A percentile compares a stretch with the other conserved stretches of the same genome.
Evolutionary conservation across 2,329 filamentous ascomycete species (phyloP).

Genomic region (Didymella segeticola): DNA sequence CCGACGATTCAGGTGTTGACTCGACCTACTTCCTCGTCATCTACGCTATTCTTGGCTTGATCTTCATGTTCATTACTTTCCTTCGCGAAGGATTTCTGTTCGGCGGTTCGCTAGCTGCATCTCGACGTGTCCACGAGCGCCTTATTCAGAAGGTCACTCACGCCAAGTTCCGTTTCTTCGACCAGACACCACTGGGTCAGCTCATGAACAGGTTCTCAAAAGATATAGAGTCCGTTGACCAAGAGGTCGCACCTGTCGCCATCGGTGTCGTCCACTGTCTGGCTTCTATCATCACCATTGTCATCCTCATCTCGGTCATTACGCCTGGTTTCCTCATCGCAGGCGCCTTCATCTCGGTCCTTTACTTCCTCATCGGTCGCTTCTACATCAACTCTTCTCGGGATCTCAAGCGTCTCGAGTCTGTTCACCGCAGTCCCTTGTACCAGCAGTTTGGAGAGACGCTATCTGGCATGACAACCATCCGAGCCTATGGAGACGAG

Average conservation of each 20-base stretch:
- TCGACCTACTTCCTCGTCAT: constrained; percentile 82
- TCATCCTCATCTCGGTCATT: constrained; percentile 84
- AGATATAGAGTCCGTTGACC: constrained; percentile 91
- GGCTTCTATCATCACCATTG: constrained; percentile 78
- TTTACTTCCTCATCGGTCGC: constrained; percentile 83
- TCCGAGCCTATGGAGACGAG: constrained; percentile 94
- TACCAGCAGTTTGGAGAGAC: constrained; percentile 99
- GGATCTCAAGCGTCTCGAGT: constrained; percentile 93
- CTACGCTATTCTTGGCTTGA: constrained; percentile 79
- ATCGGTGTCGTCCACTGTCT: constrained; percentile 75
- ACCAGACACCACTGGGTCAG: constrained; percentile 92
- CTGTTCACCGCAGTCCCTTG: constrained; percentile 88
- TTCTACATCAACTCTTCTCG: constrained; percentile 94
- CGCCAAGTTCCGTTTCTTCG: constrained; percentile 97
- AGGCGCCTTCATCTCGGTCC: constrained; percentile 78
- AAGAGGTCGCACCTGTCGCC: constrained; percentile 92
- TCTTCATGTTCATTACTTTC: constrained; percentile 82
- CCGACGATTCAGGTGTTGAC: constrained; percentile 66
- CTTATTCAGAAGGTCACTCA: constrained; percentile 81
- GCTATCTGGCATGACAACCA: constrained; percentile 91
- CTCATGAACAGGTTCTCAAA: constrained; percentile 99
- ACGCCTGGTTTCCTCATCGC: constrained; percentile 91
- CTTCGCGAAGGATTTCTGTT: constrained; percentile 88
- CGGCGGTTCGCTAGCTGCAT: constrained; percentile 87
- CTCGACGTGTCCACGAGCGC: constrained; percentile 79